Base-by-base conservation (phyloP, 2,329 filamentous ascomycete genomes). In the Talaromyces amestolkiae region DNA sequence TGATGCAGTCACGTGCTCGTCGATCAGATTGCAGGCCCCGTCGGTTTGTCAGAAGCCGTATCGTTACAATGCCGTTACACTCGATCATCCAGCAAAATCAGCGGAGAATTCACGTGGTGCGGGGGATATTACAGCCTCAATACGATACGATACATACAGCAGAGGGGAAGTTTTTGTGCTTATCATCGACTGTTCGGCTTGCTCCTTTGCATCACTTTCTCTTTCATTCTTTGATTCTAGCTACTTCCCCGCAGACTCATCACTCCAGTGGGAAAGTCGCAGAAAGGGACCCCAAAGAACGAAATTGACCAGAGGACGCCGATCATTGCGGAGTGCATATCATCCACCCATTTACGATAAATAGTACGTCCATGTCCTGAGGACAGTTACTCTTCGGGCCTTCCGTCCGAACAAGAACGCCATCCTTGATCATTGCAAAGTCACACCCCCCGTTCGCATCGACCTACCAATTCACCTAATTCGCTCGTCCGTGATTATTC, bases 31-130 rank as follows among this genome's bases (percentile, higher is more conserved):
- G n/a, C 17, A 15, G 27, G 15, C 27, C 3, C 10, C 49, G 6
- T 31, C 45, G 24, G 59, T 13, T 15, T 24, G 53, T 24, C 51
- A 13, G 31, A 22, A 19, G 10, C 5, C 8, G 51, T 54, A 56
- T 9, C 24, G n/a, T 56, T 37, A 56, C 53, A 22, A 4, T 2
- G n/a, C 7, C 33, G 7, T 27, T 59, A 59, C 56, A 31, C 2
- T 19, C 1, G 7, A n/a, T 41, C 11, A 24, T 2, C 11, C 3
- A 7, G 7, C 22, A 31, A 27, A 1, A 33, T 58, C 39, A 35
- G 43, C 53, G 35, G 58, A 45, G 10, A 7, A 22, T 58, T 64
- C 59, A 63, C 59, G 59, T 66, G 59, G 24, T 66, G 64, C 64
- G 64, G 64, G 64, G 64, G 64, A 63, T 10, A 58, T 51, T 56